phyloP scores from a whole-genome alignment of 805 yeast genomes.

The Lipomyces mesembrius region DNA sequence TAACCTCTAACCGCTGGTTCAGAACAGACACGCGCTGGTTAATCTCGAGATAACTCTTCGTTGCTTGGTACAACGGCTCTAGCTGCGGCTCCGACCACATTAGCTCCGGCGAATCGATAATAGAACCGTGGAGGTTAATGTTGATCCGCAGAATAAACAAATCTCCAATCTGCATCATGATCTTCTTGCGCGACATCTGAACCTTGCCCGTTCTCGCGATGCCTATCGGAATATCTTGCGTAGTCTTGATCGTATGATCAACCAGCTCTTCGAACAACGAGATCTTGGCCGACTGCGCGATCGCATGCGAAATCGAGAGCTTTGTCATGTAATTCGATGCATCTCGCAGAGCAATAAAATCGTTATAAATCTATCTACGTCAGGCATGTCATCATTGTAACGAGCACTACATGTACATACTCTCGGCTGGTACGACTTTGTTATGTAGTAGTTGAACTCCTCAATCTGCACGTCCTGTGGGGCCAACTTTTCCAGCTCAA shows the following conservation, averaged over 20 bases:
- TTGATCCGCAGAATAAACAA: conserved; percentile 72
- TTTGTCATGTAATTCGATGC: conserved; percentile 90
- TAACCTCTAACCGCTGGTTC: conserved; percentile 91
- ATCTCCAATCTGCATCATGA: conserved; percentile 97
- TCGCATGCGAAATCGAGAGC: conserved; percentile 90
- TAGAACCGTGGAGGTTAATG: conserved; percentile 56
- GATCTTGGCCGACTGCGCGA: conserved; percentile 93
- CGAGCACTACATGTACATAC: conserved; percentile 45
- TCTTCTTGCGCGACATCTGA: conserved; percentile 89
- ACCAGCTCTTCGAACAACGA: conserved; percentile 94
- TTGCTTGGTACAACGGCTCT: conserved; percentile 97
- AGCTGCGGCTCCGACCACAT: conserved; percentile 99
- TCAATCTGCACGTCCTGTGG: conserved; percentile 92
- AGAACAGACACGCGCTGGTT: conserved; percentile 89
- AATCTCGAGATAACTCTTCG: conserved; percentile 83
- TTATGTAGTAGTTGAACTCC: conserved; percentile 92
- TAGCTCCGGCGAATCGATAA: conserved; percentile 92
- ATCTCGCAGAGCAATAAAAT: conserved; percentile 89
- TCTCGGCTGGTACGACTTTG: conserved; percentile 92
- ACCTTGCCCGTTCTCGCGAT: conserved; percentile 95
- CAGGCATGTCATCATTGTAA: neutral
- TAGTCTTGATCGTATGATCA: conserved; percentile 95
- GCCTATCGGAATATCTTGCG: conserved; percentile 95
- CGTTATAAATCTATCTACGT: conserved; percentile 69
- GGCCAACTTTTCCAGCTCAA: conserved; percentile 87